Evolutionary conservation across 768 basidiomycete genomes (phyloP).

Genomic region (Myochromella boudieri): DNA sequence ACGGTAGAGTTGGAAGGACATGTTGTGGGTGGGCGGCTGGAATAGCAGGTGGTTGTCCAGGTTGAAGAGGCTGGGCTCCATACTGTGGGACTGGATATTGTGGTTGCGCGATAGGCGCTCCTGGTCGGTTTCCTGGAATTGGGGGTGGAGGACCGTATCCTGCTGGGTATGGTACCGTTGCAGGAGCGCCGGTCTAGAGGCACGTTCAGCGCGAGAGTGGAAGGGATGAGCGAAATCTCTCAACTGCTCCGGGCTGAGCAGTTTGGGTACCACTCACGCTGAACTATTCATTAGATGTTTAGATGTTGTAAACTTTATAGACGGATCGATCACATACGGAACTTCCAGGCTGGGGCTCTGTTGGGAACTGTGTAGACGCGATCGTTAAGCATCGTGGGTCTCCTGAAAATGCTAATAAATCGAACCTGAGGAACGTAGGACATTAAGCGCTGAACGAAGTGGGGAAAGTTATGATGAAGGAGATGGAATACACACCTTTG

Average conservation of each 20-base stretch:
- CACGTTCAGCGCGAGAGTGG: too few relatives aligned
- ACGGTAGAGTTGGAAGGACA: constrained; percentile 11
- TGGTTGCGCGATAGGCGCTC: background rate
- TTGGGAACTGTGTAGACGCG: background rate
- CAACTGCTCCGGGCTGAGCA: background rate
- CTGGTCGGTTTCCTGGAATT: constrained; percentile 15
- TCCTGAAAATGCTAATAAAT: background rate
- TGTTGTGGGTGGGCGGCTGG: background rate
- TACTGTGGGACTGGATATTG: background rate
- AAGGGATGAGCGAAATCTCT: too few relatives aligned
- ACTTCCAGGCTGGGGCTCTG: background rate
- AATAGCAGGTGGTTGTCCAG: background rate
- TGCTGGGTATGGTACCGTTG: background rate
- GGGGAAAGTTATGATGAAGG: background rate
- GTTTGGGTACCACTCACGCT: background rate
- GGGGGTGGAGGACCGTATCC: constrained; percentile 12
- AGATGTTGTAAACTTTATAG: background rate
- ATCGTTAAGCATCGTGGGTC: background rate
- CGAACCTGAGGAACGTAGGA: constrained; percentile 4
- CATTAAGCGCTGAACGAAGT: background rate
- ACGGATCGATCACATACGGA: background rate
- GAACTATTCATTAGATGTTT: background rate
- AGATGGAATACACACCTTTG: too few relatives aligned
- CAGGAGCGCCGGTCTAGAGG: background rate
- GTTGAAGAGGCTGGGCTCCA: background rate